Percentiles rank a stretch among this genome's conserved stretches.
These are phyloP conservation scores for Holtermanniella nyarrowii DNA, from an alignment of 768 basidiomycete genomes.

Conservation along the genomic window DNA sequence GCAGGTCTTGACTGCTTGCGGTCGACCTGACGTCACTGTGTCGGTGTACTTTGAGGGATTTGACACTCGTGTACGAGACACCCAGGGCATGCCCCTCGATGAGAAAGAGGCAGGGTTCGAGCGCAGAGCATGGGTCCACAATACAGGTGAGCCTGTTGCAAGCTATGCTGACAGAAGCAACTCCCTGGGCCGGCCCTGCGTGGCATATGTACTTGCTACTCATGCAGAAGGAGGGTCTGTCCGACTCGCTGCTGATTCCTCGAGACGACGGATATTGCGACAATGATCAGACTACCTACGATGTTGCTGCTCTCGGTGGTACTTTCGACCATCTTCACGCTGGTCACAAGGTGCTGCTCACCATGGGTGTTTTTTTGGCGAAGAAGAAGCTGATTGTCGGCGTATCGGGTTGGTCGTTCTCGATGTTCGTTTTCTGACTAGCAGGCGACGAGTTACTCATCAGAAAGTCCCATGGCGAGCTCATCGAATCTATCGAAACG, in stretches of 20 bases:
- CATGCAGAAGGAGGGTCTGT: no score
- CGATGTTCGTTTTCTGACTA: no score
- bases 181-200: no score
- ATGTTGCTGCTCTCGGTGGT: conserved; percentile 79
- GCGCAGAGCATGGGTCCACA: no score
- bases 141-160: no score
- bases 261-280: not conserved
- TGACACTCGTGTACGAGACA: no score
- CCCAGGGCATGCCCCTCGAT: no score
- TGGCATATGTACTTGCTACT: no score
- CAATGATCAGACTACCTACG: conserved; percentile 37
- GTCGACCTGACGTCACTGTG: not conserved
- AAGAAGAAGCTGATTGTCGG: conserved; percentile 75
- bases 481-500: conserved; percentile 17
- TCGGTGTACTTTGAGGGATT: not conserved
- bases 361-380: conserved; percentile 80
- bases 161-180: no score
- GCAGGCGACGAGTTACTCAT: conserved; percentile 17
- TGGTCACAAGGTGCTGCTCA: conserved; percentile 91
- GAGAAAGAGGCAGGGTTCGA: no score
- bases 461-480: conserved; percentile 19
- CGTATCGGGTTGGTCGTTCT: conserved; percentile 58
- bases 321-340: conserved; percentile 97
- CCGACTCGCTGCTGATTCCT: not conserved
- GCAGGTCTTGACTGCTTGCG: not conserved